Percentiles rank a stretch among this genome's conserved stretches.
Conservation (phyloP, 2,329 filamentous ascomycete species). For the Colletotrichum noveboracense region DNA sequence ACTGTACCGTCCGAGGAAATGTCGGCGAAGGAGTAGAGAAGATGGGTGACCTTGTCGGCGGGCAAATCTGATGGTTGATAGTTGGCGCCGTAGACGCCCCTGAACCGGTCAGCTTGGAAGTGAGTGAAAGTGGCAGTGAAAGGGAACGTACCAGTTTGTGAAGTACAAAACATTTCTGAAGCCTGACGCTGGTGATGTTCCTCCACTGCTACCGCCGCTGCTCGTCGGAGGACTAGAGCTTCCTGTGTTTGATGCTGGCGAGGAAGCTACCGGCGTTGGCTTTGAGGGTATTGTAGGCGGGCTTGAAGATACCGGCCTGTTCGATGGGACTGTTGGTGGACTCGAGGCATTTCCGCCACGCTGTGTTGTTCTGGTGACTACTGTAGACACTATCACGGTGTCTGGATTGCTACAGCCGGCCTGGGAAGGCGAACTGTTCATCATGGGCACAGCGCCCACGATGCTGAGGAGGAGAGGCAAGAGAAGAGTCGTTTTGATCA, state of each 20-base stretch:
- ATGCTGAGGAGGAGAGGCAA: slow-evolving; percentile 4
- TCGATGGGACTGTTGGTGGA: neutral
- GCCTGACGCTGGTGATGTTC: neutral
- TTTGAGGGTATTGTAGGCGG: neutral
- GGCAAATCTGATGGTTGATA: slow-evolving; percentile 73
- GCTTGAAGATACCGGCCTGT: neutral
- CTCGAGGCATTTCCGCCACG: neutral
- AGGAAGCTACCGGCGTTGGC: neutral
- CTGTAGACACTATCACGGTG: neutral
- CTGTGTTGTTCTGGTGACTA: neutral
- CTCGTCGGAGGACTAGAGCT: neutral
- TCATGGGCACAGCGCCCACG: slow-evolving; percentile 1
- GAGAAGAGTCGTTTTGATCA: neutral
- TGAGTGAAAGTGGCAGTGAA: neutral
- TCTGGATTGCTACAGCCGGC: neutral
- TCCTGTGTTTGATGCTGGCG: neutral
- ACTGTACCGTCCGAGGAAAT: slow-evolving; percentile 52
- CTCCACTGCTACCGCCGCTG: neutral
- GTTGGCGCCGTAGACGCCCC: slow-evolving; percentile 47
- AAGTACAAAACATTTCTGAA: slow-evolving; percentile 55
- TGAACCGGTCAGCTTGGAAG: slow-evolving; percentile 21
- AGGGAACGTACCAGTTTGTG: slow-evolving; percentile 53
- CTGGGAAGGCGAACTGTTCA: neutral
- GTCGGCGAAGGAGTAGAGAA: slow-evolving; percentile 66
- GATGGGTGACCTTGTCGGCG: slow-evolving; percentile 72